Conservation (phyloP, 345 rosid genomes). For the Linum tenue region DNA sequence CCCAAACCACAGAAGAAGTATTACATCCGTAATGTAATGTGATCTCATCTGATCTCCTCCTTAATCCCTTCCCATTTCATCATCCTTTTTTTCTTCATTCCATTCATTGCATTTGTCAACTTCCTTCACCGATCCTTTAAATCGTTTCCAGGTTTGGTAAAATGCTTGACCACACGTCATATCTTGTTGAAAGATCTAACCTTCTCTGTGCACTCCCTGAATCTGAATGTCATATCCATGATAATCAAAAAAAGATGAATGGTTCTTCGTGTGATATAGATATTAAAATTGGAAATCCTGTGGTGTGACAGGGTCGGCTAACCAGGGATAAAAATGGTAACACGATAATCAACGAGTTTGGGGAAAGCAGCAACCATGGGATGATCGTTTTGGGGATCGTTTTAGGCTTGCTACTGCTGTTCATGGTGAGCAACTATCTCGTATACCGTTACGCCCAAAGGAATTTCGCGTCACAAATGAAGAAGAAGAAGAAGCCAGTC, state of each 20-base stretch:
- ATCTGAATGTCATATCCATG: too few species aligned
- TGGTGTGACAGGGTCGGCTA: neutral
- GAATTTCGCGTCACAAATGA: neutral
- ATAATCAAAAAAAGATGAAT: too few species aligned
- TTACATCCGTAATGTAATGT: neutral
- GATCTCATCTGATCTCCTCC: neutral
- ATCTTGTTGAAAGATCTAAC: too few species aligned
- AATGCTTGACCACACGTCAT: too few species aligned
- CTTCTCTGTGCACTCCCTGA: too few species aligned
- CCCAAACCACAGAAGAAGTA: neutral
- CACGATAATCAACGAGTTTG: neutral
- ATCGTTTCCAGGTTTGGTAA: too few species aligned
- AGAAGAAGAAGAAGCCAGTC: neutral
- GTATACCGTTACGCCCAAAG: neutral
- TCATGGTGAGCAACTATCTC: neutral
- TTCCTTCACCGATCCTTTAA: too few species aligned
- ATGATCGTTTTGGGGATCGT: neutral
- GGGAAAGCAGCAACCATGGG: neutral
- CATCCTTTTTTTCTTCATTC: neutral
- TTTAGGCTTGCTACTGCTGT: neutral
- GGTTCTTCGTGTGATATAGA: too few species aligned
- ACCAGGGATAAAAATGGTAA: neutral
- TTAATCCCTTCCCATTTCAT: neutral
- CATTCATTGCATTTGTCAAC: too few species aligned
- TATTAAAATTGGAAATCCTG: neutral